A percentile compares a stretch with the other conserved stretches of the same genome.
Conservation (phyloP, 2,329 filamentous ascomycete species). For the Fusarium sublunatum region DNA sequence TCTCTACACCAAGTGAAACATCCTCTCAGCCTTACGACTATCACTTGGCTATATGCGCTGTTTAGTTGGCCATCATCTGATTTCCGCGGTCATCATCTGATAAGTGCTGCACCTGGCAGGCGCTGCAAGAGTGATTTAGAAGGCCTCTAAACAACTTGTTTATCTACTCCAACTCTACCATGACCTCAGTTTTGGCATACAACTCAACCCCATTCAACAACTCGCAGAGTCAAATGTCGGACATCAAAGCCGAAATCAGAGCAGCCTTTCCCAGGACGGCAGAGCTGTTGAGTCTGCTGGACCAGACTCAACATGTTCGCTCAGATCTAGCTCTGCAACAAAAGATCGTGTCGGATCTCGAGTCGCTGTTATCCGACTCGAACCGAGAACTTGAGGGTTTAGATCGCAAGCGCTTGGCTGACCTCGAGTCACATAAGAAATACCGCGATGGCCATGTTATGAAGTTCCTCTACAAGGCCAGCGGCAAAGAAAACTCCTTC, state of each 20-base stretch:
- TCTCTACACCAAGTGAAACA: background rate
- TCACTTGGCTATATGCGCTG: background rate
- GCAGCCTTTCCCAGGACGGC: slow-evolving; percentile 55
- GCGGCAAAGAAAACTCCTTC: slow-evolving; percentile 56
- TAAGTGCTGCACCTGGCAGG: background rate
- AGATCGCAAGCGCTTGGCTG: slow-evolving; percentile 56
- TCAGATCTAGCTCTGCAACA: slow-evolving; percentile 59
- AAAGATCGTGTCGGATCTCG: slow-evolving; percentile 59
- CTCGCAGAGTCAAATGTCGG: slow-evolving; percentile 38
- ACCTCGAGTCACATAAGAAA: slow-evolving; percentile 63
- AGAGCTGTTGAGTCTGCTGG: slow-evolving; percentile 59
- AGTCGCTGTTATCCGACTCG: slow-evolving; percentile 53
- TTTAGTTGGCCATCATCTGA: slow-evolving; percentile 23
- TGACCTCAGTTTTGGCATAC: slow-evolving; percentile 14
- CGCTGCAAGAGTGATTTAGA: background rate
- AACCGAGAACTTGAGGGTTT: slow-evolving; percentile 54
- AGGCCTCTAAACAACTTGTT: background rate
- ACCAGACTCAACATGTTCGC: slow-evolving; percentile 61
- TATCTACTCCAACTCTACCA: slow-evolving; percentile 5
- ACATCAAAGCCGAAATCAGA: slow-evolving; percentile 53
- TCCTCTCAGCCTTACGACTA: background rate
- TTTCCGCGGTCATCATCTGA: slow-evolving; percentile 21
- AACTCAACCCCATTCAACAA: slow-evolving; percentile 16
- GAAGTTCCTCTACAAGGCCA: slow-evolving; percentile 63
- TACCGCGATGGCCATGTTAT: slow-evolving; percentile 64